phyloP scores from a whole-genome alignment of 78 protist genomes.

The Chrysochromulina parva region DNA sequence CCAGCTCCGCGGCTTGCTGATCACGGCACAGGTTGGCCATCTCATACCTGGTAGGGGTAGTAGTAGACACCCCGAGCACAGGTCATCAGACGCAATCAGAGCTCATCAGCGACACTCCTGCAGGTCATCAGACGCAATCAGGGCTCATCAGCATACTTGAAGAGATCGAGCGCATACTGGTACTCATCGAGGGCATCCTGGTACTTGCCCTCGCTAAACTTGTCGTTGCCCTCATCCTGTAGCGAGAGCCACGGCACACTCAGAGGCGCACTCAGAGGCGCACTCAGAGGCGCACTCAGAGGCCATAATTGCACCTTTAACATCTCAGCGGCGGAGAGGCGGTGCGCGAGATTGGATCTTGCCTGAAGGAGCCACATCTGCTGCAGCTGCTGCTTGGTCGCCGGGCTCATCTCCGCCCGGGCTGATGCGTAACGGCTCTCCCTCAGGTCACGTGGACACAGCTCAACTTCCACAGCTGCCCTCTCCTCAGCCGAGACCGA shows the following conservation, averaged over 20 bases:
- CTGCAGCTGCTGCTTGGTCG: not conserved
- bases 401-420: too few relatives aligned
- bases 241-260: not conserved
- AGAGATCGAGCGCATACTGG: not conserved
- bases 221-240: not conserved
- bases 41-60: not conserved
- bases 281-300: too few relatives aligned
- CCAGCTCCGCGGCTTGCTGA: conserved; percentile 8
- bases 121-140: too few relatives aligned
- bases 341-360: not conserved
- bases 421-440: too few relatives aligned
- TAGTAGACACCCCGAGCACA: too few relatives aligned
- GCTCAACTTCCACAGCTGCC: too few relatives aligned
- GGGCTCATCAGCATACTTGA: not conserved
- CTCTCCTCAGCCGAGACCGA: too few relatives aligned
- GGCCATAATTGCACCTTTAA: too few relatives aligned
- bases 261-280: too few relatives aligned
- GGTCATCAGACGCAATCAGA: too few relatives aligned
- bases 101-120: too few relatives aligned
- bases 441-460: too few relatives aligned
- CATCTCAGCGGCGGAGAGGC: not conserved
- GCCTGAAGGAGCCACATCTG: not conserved
- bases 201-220: not conserved
- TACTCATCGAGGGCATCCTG: not conserved
- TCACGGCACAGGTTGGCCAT: not conserved